phyloP scores from a whole-genome alignment of 495 filamentous ascomycete species.

The Zalerion maritima region DNA sequence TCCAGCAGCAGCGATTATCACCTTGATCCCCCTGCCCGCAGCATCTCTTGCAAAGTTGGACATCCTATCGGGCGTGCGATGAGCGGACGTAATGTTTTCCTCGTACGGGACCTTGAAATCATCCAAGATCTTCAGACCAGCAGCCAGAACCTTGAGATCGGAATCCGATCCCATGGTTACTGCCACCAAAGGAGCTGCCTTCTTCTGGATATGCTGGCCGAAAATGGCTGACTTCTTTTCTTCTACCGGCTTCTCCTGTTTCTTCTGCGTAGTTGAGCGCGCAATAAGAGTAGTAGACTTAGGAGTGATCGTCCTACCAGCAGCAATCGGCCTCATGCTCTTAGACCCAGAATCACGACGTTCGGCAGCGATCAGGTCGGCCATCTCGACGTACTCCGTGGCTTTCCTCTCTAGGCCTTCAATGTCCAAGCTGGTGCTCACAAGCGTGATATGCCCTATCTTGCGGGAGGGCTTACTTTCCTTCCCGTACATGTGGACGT shows the following conservation, averaged over 20 bases:
- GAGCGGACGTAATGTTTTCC: conserved; percentile 81
- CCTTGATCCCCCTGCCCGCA: conserved; percentile 55
- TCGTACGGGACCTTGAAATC: conserved; percentile 62
- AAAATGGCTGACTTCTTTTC: no score
- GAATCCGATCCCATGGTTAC: conserved; percentile 95
- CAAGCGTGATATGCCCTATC: conserved; percentile 85
- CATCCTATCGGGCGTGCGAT: conserved; percentile 81
- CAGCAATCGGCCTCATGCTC: no score
- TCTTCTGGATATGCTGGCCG: background rate
- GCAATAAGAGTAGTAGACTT: conserved; percentile 17
- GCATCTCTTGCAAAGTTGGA: conserved; percentile 57
- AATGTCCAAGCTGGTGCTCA: conserved; percentile 48
- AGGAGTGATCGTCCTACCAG: conserved; percentile 8
- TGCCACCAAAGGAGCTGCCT: conserved; percentile 47
- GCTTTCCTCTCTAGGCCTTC: conserved; percentile 57
- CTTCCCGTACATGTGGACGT: conserved; percentile 87
- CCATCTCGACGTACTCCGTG: conserved; percentile 45
- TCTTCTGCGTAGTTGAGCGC: conserved; percentile 8
- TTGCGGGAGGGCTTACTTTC: conserved; percentile 74
- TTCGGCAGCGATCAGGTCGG: conserved; percentile 50
- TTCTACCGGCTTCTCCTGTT: background rate
- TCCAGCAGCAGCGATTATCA: conserved; percentile 89
- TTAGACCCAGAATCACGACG: conserved; percentile 28
- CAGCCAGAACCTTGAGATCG: conserved; percentile 65
- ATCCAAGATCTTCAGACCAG: conserved; percentile 60